Evolutionary conservation across 306 rosid species (phyloP), one percentile per base, ranked within the genome.

Genomic region (Boehmeria nivea): DNA sequence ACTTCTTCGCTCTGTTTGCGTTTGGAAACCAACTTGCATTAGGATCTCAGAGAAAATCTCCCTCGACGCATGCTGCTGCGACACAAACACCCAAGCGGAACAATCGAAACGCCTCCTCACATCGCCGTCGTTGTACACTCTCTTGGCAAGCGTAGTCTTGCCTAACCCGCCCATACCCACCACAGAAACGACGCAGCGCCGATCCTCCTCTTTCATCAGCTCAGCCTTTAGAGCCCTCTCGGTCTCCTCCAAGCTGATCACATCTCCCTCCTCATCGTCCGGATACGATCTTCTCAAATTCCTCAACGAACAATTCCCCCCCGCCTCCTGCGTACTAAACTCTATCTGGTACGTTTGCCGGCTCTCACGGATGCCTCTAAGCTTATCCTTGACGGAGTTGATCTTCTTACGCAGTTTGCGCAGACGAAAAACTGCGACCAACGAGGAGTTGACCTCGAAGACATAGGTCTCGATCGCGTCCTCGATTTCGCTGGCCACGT

Each of bases 401-500:
- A 74, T 55, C 63, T 3, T 21, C 37, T 2, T n/a, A 3, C 17
- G 36, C 12, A 23, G 21, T 11, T 34, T 48, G 3, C 33, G 33
- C 8, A 23, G 16, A 33, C 1, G 44, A 12, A 16, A 34, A 12
- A 9, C 52, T 19, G 43, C 25, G 64, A 59, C 16, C 15, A 3
- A 44, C 3, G 53, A 59, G 23, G 76, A 74, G 22, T 51, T 43
- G 43, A 45, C 58, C 62, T 27, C 67, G 44, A 70, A 55, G 3
- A 61, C 62, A 54, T 64, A 74, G 27, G 67, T 42, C 2, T 57
- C 77, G 44, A 83, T 71, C n/a, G 45, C 65, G 63, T 79, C 86
- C 15, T 74, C 82, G 23, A 78, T 71, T 57, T 80, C 86, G 67
- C 66, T 69, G 54, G 84, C 82, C 12, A 66, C 70, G 53, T 80